These are phyloP conservation scores for Aurantiochytrium sp. DNA, from an alignment of 108 stramenopile species.

Conservation along the genomic window DNA sequence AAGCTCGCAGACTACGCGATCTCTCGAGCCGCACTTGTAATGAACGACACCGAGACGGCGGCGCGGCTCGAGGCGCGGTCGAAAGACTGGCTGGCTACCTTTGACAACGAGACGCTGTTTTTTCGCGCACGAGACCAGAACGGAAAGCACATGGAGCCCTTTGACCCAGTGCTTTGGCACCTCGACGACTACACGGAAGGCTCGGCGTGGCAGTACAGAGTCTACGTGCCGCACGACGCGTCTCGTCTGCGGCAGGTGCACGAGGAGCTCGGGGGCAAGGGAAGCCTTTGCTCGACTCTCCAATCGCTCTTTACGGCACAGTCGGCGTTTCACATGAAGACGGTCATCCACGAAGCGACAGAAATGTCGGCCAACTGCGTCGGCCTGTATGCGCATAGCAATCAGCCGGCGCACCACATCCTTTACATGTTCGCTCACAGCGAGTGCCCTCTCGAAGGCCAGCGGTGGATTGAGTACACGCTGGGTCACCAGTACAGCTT, in stretches of 20 bases:
- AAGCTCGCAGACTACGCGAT: neutral
- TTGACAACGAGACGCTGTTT: neutral
- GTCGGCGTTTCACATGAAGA: neutral
- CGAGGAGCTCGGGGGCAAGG: neutral
- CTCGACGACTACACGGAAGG: neutral
- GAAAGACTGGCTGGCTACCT: neutral
- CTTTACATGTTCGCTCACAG: conserved; percentile 25
- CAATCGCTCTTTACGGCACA: neutral
- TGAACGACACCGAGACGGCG: neutral
- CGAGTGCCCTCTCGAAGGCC: conserved; percentile 22
- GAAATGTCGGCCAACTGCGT: conserved; percentile 37
- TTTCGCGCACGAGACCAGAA: neutral
- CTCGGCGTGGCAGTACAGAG: neutral
- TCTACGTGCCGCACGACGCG: conserved; percentile 9
- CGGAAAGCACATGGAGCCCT: neutral
- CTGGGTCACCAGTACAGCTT: neutral
- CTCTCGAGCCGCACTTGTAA: neutral
- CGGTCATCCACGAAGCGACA: conserved; percentile 39
- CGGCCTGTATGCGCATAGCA: conserved; percentile 49
- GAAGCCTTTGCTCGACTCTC: neutral
- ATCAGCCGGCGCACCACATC: conserved; percentile 45
- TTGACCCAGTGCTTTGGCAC: neutral
- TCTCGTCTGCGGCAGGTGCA: neutral
- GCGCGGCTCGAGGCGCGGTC: neutral
- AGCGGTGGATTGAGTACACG: neutral